Evolutionary conservation across 768 basidiomycete genomes (phyloP).

Genomic region (Tulasnella sp.): DNA sequence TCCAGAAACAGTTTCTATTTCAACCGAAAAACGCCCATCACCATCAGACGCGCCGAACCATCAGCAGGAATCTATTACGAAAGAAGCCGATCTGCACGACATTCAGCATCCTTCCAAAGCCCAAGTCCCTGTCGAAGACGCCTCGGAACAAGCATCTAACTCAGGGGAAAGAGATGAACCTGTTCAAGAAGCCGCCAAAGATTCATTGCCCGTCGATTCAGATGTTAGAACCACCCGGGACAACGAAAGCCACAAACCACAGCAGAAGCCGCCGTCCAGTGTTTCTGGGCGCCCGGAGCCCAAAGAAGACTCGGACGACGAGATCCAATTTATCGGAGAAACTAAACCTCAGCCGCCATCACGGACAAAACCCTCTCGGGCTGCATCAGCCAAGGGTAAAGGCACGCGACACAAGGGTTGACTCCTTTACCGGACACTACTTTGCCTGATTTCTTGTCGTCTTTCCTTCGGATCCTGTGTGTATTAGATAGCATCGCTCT

Average conservation of each 20-base stretch:
- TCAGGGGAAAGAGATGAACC: background rate
- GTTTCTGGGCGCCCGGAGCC: background rate
- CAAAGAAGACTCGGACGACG: background rate
- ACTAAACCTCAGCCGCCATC: background rate
- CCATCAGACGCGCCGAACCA: background rate
- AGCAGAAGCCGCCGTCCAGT: background rate
- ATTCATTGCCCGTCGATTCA: background rate
- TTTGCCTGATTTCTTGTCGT: background rate
- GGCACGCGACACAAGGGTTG: background rate
- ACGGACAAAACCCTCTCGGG: background rate
- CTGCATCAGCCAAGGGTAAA: background rate
- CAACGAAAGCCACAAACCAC: background rate
- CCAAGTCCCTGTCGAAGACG: background rate
- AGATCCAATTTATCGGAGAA: background rate
- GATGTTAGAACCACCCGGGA: background rate
- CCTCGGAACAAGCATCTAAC: background rate
- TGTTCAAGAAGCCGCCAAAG: background rate
- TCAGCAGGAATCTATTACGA: background rate
- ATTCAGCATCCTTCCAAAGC: background rate
- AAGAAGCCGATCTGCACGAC: background rate
- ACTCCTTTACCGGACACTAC: background rate
- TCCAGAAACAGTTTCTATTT: background rate
- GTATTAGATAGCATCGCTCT: background rate
- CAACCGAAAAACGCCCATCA: background rate
- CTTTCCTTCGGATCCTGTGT: background rate